These are phyloP conservation scores for Phylloporus sp. DNA, from an alignment of 768 basidiomycete species.

Conservation along the genomic window DNA sequence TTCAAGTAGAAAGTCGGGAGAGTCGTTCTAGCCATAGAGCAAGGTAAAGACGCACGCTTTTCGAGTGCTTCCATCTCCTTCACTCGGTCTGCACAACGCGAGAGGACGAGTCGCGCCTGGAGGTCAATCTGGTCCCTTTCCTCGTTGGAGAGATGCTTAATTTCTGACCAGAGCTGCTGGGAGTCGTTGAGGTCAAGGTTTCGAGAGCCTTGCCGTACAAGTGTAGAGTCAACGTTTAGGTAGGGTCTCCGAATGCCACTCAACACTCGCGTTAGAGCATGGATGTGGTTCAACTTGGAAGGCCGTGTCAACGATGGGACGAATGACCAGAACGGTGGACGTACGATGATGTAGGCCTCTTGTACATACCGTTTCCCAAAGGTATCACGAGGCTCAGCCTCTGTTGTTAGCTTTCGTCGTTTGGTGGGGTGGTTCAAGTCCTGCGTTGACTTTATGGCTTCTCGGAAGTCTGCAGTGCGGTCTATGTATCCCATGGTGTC, in stretches of 20 bases:
- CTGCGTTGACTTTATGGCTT: conserved; percentile 47
- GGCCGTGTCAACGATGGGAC: neutral
- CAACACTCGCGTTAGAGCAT: conserved; percentile 68
- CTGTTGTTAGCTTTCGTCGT: conserved; percentile 43
- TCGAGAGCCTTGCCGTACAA: conserved; percentile 47
- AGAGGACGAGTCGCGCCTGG: conserved; percentile 81
- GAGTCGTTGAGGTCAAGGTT: conserved; percentile 54
- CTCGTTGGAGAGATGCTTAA: conserved; percentile 76
- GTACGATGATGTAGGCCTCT: conserved; percentile 73
- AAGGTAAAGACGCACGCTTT: conserved; percentile 58
- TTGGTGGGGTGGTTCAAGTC: conserved; percentile 41
- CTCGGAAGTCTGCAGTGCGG: conserved; percentile 61
- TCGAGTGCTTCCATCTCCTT: conserved; percentile 86
- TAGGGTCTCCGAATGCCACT: conserved; percentile 79
- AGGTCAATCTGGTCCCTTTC: conserved; percentile 96
- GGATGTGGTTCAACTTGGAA: conserved; percentile 67
- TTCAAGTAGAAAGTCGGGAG: conserved; percentile 14
- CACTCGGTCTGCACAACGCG: conserved; percentile 82
- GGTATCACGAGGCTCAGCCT: conserved; percentile 37
- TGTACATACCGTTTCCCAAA: conserved; percentile 65
- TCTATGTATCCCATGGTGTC: conserved; percentile 51
- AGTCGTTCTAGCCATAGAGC: conserved; percentile 13
- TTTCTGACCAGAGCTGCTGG: conserved; percentile 54
- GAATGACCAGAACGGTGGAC: conserved; percentile 7
- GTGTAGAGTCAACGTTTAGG: conserved; percentile 68